Base-by-base conservation (phyloP, 106 monocot species). In the Posidonia australis region DNA sequence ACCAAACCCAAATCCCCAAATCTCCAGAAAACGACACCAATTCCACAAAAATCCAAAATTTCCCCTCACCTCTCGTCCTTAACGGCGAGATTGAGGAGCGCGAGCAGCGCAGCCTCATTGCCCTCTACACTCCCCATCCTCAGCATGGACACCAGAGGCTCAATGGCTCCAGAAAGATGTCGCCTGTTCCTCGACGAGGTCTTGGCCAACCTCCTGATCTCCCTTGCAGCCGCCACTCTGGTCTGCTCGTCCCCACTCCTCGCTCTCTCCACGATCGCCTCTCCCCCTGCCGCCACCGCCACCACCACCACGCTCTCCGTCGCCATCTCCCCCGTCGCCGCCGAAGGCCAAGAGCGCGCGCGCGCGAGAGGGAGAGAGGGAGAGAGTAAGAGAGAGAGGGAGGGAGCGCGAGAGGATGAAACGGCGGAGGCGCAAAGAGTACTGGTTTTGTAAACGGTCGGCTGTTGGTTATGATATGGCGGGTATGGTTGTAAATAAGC, bases 141-240 rank as follows among this genome's bases (percentile, higher is more conserved):
- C 24, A 75, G 68, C 75, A 75, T 75, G 51, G 23, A 17, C 16
- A 75, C 68, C 43, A 75, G 74, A 26, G 74, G 66, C 23, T 62
- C 77, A 12, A 87, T 58, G n/a, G 82, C 72, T 9, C 53, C 64
- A 10, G 80, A 65, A 4, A 87, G 66, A 65, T 56, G 67, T 43
- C 83, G 53, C 55, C 87, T 67, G 73, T 83, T 74, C 69, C 66
- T 76, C 42, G 80, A 69, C 11, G 82, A 90, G 1, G 82, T 71
- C 78, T 77, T 80, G 11, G 89, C 82, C 51, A 90, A 67, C 55
- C 89, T 72, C n/a, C 85, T 67, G 64, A 90, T 85, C 77, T 85
- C 85, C 73, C 71, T 75, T 60, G 89, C 89, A 16, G 85, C 89
- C 59, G 64, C 74, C 31, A 85, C 46, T 69, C 70, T 80, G 64